phyloP scores from a whole-genome alignment of 495 filamentous ascomycete species.

The Hypoxylon rickii region DNA sequence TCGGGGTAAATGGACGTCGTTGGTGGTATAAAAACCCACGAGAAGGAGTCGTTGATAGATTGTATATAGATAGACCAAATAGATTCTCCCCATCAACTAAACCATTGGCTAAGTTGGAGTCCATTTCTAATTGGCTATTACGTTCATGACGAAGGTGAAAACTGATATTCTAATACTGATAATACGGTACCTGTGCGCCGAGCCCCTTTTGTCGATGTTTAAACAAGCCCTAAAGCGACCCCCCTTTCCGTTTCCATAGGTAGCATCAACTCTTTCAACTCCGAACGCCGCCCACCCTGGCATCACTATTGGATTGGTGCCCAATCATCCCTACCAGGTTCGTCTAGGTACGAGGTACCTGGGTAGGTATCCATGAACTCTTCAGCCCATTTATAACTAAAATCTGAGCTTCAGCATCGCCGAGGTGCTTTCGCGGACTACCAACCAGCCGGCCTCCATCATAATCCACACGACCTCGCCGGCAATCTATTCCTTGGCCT shows the following conservation, averaged over 20 bases:
- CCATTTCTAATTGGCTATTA: no score
- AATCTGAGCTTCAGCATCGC: conserved; percentile 19
- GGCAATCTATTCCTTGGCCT: conserved; percentile 37
- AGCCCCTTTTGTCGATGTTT: background rate
- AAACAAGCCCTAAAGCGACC: no score
- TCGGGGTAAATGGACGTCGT: conserved; percentile 38
- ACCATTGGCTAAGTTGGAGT: no score
- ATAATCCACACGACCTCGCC: conserved; percentile 31
- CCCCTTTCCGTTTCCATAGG: no score
- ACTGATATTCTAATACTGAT: conserved; percentile 22
- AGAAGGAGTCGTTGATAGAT: no score
- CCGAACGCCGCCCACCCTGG: no score
- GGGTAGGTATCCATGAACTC: no score
- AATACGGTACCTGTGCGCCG: background rate
- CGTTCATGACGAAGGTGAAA: background rate
- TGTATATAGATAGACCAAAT: conserved; percentile 7
- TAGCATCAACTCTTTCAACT: no score
- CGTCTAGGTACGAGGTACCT: no score
- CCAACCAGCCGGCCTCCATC: conserved; percentile 33
- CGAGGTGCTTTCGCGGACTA: conserved; percentile 21
- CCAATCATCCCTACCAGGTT: no score
- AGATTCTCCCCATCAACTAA: conserved; percentile 2
- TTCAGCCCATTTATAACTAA: conserved; percentile 9
- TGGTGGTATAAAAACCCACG: no score
- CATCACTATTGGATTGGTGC: no score